phyloP scores from a whole-genome alignment of 2,329 filamentous ascomycete genomes.

The Botrytis hyacinthi region DNA sequence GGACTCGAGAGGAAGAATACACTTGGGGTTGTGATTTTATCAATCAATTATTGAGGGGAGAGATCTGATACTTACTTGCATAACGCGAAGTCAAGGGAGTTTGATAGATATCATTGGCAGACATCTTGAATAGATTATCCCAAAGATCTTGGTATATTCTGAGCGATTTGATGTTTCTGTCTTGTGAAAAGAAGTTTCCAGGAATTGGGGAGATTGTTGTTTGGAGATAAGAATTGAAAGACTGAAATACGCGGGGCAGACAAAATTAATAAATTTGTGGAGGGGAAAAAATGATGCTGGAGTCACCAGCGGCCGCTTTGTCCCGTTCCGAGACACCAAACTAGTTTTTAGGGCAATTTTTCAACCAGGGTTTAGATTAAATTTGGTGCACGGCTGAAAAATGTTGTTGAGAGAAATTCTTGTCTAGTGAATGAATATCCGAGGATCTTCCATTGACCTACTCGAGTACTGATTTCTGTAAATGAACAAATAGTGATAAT shows the following conservation, averaged over 20 bases:
- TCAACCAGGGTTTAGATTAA: not conserved
- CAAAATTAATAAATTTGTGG: not conserved
- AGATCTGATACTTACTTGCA: conserved; percentile 43
- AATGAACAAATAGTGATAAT: not conserved
- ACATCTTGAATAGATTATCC: conserved; percentile 27
- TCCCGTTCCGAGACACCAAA: not conserved
- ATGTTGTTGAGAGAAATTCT: not conserved
- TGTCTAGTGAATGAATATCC: not conserved
- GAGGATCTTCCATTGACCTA: not conserved
- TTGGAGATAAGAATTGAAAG: not conserved
- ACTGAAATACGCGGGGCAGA: conserved; percentile 3
- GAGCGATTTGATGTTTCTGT: not conserved
- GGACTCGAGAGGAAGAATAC: not conserved
- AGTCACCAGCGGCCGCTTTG: conserved; percentile 1
- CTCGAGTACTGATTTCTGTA: no score
- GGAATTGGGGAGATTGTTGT: not conserved
- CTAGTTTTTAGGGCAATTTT: not conserved
- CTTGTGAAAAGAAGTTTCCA: not conserved
- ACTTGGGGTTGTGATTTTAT: not conserved
- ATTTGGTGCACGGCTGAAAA: not conserved
- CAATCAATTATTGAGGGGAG: not conserved
- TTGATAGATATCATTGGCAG: conserved; percentile 54
- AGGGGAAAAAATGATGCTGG: conserved; percentile 6
- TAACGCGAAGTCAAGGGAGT: conserved; percentile 72
- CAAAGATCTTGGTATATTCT: not conserved